Percentiles rank a stretch among this genome's conserved stretches.
Evolutionary conservation across 208 protist species (phyloP).

Genomic region (Angomonas ambiguus): DNA sequence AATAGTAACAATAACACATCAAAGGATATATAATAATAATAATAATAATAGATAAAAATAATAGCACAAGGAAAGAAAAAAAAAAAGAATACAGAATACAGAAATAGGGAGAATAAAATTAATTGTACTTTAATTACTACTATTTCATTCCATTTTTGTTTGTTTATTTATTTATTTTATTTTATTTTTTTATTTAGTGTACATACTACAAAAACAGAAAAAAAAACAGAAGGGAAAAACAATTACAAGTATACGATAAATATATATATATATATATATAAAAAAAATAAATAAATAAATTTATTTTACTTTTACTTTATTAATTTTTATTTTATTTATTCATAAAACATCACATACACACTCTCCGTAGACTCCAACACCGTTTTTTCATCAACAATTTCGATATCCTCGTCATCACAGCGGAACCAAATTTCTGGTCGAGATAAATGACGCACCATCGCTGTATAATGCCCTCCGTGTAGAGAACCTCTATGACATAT

Average conservation of each 20-base stretch:
- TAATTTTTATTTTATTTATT: conserved; percentile 28
- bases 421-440: conserved; percentile 72
- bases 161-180: neutral
- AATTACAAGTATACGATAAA: conserved; percentile 2
- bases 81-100: conserved; percentile 7
- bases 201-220: conserved; percentile 5
- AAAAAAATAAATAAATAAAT: conserved; percentile 15
- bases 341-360: conserved; percentile 85
- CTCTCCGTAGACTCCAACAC: conserved; percentile 49
- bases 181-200: conserved; percentile 2
- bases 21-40: conserved; percentile 5
- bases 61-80: conserved; percentile 6
- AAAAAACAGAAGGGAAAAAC: conserved; percentile 16
- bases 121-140: neutral
- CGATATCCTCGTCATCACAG: conserved; percentile 82
- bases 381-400: conserved; percentile 54
- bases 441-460: conserved; percentile 60
- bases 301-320: conserved; percentile 4
- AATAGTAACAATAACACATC: neutral
- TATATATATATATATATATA: neutral
- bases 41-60: conserved; percentile 7
- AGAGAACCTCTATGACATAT: conserved; percentile 81
- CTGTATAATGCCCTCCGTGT: conserved; percentile 84
- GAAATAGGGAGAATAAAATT: neutral
- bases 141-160: neutral